phyloP scores from a whole-genome alignment of 1,139 yeast genomes.

The Yamadazyma atmosphaerica region DNA sequence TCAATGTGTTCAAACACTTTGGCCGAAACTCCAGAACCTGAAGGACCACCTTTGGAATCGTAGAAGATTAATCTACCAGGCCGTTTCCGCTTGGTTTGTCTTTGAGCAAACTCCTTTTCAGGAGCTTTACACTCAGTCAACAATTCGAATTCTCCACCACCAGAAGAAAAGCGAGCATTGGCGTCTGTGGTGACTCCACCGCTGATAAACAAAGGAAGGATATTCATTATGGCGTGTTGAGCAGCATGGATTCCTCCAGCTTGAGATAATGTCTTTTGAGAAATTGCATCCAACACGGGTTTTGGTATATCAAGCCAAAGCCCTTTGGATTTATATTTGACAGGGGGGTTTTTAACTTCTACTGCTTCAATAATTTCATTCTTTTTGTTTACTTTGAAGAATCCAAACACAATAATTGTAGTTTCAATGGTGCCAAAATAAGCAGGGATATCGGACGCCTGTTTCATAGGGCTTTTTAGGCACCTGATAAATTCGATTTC shows the following conservation, averaged over 20 bases:
- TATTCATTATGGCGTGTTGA: conserved; percentile 82
- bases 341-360: conserved; percentile 89
- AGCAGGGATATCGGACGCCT: conserved; percentile 56
- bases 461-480: conserved; percentile 24
- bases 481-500: conserved; percentile 68
- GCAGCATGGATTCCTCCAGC: conserved; percentile 98
- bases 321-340: conserved; percentile 67
- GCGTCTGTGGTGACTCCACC: conserved; percentile 41
- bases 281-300: conserved; percentile 57
- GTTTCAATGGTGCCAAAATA: conserved; percentile 74
- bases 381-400: conserved; percentile 77
- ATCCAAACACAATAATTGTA: conserved; percentile 84
- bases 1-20: conserved; percentile 80
- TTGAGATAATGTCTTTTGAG: conserved; percentile 56
- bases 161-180: conserved; percentile 51
- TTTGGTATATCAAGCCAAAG: conserved; percentile 88
- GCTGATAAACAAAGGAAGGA: conserved; percentile 59
- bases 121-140: conserved; percentile 96
- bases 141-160: conserved; percentile 60
- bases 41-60: conserved; percentile 77
- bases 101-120: conserved; percentile 82
- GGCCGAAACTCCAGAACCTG: conserved; percentile 76
- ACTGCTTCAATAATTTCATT: conserved; percentile 86
- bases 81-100: conserved; percentile 66
- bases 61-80: conserved; percentile 86